Base-by-base conservation (phyloP, 2,329 filamentous ascomycete genomes). In the Xylariales sp. region DNA sequence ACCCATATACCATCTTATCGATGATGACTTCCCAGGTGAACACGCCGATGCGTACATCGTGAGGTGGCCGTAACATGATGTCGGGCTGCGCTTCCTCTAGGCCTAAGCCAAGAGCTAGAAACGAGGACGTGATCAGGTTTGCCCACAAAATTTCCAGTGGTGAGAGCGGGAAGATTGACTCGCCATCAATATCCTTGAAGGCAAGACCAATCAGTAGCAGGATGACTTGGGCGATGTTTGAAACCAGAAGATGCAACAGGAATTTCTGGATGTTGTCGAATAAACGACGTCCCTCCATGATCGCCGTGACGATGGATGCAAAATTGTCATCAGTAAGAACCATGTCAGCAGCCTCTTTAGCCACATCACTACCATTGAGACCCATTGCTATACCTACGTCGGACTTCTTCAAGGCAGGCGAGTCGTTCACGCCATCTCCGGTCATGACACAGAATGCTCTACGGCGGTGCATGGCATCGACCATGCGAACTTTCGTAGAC, bases 311-410 rank as follows among this genome's bases (percentile, higher is more conserved):
- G 42, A 86, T 87, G 20, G 84, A 88, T 9, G 88, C 86, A 57
- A 94, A 94, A 64, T 94, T 90, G 61, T 93, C 88, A 57, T 93
- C 87, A 0, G 86, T 89, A 29, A 95, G 69, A 25, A 94, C 86
- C 74, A 95, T 93, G 56, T 94, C 88, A 1, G 86, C 84, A 3
- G 88, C 88, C 62, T 93, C 82, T 54, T 86, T 87, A 47, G 84
- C 83, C 8, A 88, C 83, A 55, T 87, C 84, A 32, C 78, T 84
- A 12, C 84, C 84, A 31, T 80, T 72, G 47, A 79, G 68, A 35
- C 83, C 82, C 83, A 87, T 88, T 48, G 83, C 83, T 50, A 88
- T 87, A 53, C 84, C 84, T 12, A 88, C 82, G 53, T 88, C 83
- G 4, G 84, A 80, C 51, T 81, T 76, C 58, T 85, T 85, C 19